Evolutionary conservation across 441 rosid species (phyloP), one percentile per base, ranked within the genome.

Genomic region (Mallotus japonicus): DNA sequence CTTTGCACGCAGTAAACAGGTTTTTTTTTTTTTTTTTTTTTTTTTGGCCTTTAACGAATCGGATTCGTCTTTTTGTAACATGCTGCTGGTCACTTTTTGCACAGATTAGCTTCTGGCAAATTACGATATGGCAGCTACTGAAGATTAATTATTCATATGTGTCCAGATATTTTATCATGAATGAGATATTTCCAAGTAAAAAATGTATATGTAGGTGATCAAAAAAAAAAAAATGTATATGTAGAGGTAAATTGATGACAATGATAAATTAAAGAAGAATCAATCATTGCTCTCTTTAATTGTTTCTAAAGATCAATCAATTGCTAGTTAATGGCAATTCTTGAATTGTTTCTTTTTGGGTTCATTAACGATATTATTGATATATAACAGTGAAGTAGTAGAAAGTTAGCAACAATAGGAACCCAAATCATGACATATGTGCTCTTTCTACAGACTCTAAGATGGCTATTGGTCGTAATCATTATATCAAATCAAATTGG

Each of bases 281-380:
- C 59, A 51, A 67, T 67, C 47, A 67, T 67, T 12, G 7, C 19
- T 44, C 19, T 42, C 40, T 66, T 66, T 58, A 51, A 28, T 8
- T 28, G 8, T 66, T 66, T 50, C 9, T 47, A 12, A 56, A 69
- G 72, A 69, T 55, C 10, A 12, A 20, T 42, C 37, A 42, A 55
- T 34, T 56, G 62, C 11, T n/a, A 20, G 9, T 56, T 9, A 40
- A 32, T 69, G 37, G 53, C n/a, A n/a, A n/a, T n/a, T n/a, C n/a
- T n/a, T n/a, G n/a, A n/a, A n/a, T n/a, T n/a, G n/a, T n/a, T 34
- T 50, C 54, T 50, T 50, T 50, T 10, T 12, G 4, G 54, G 17
- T 50, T 50, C 28, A 24, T 24, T 24, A 24, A 24, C 12, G 4
- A 15, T 3, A 50, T 50, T 42, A 42, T 5, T 4, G 46, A 42